A percentile compares a stretch with the other conserved stretches of the same genome.
Evolutionary conservation across 202 grass and related monocot genomes (phyloP).

Genomic region (Elaeis oleifera): DNA sequence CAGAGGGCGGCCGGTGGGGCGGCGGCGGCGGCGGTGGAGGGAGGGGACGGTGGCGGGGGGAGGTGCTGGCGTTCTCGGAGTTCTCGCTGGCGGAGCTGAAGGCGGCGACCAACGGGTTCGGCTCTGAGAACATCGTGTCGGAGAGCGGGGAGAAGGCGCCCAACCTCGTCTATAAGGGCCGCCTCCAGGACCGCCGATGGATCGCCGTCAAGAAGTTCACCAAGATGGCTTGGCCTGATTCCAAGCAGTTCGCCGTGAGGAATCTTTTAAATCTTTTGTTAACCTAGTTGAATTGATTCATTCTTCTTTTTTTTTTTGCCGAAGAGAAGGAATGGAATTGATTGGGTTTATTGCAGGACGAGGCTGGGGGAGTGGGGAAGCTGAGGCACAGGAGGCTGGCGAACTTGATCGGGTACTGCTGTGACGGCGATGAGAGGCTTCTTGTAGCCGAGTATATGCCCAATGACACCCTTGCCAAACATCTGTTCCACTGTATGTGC

Average conservation of each 20-base stretch:
- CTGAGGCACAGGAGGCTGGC: slow-evolving; percentile 65
- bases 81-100: slow-evolving; percentile 69
- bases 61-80: slow-evolving; percentile 38
- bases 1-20: slow-evolving; percentile 19
- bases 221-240: slow-evolving; percentile 81
- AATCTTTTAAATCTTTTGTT: slow-evolving; percentile 1
- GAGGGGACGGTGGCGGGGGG: not conserved
- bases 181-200: slow-evolving; percentile 42
- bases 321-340: not conserved
- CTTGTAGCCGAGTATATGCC: slow-evolving; percentile 95
- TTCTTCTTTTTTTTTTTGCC: not conserved
- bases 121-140: slow-evolving; percentile 65
- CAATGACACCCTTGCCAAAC: slow-evolving; percentile 94
- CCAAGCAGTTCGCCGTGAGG: slow-evolving; percentile 92
- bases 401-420: slow-evolving; percentile 96
- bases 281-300: slow-evolving; percentile 7
- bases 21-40: not conserved
- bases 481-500: slow-evolving; percentile 86
- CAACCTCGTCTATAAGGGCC: slow-evolving; percentile 81
- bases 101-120: slow-evolving; percentile 60
- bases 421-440: slow-evolving; percentile 90
- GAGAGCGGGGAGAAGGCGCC: slow-evolving; percentile 94
- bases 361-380: slow-evolving; percentile 82
- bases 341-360: slow-evolving; percentile 47
- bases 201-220: slow-evolving; percentile 97